Evolutionary conservation across 1,284 basidiomycete genomes (phyloP).

Genomic region (Trametes sp.): DNA sequence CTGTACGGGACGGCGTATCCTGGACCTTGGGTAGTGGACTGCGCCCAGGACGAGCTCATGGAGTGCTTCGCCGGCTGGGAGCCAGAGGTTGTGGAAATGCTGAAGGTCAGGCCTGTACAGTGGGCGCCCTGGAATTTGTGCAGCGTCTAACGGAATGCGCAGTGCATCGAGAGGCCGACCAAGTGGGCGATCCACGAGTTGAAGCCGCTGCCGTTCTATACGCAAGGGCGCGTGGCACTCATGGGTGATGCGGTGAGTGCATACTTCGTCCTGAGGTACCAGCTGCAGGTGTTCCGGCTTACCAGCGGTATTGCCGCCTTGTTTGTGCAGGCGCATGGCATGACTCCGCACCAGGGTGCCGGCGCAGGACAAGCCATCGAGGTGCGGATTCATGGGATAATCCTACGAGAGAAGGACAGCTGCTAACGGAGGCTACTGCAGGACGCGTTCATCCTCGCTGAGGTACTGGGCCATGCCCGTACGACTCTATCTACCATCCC

Average conservation of each 20-base stretch:
- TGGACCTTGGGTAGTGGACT: slow-evolving; percentile 41
- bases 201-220: slow-evolving; percentile 29
- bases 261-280: no score
- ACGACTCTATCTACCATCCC: slow-evolving; percentile 48
- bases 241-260: slow-evolving; percentile 30
- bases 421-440: slow-evolving; percentile 27
- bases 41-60: slow-evolving; percentile 36
- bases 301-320: no score
- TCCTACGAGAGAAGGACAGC: not conserved
- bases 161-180: slow-evolving; percentile 42
- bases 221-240: slow-evolving; percentile 20
- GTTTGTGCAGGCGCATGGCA: slow-evolving; percentile 44
- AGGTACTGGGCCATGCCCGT: slow-evolving; percentile 52
- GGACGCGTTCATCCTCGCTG: slow-evolving; percentile 61
- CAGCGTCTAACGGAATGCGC: not conserved
- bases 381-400: slow-evolving; percentile 22
- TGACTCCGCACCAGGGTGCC: slow-evolving; percentile 45
- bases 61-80: slow-evolving; percentile 42
- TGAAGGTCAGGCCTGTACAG: slow-evolving; percentile 32
- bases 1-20: slow-evolving; percentile 36
- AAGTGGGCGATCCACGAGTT: slow-evolving; percentile 44
- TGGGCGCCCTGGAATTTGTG: not conserved
- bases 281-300: no score
- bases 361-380: slow-evolving; percentile 47
- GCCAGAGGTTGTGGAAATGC: slow-evolving; percentile 41